A percentile compares a stretch with the other conserved stretches of the same genome.
phyloP scores from a whole-genome alignment of 2,329 filamentous ascomycete genomes.

The Cladophialophora yegresii region DNA sequence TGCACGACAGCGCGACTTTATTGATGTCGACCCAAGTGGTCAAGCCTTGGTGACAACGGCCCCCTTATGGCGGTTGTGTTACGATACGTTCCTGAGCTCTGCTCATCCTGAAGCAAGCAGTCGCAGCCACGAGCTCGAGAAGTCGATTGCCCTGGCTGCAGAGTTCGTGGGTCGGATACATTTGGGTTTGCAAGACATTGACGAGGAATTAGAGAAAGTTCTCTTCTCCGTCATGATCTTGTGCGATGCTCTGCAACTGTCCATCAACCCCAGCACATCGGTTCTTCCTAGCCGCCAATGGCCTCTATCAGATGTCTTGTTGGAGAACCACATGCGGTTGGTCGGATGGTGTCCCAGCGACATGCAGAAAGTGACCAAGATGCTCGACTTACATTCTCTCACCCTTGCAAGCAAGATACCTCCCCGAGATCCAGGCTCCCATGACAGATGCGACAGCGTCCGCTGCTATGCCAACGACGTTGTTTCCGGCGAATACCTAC shows the following conservation, averaged over 20 bases:
- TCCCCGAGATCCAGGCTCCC: neutral
- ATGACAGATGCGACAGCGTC: neutral
- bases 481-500: neutral
- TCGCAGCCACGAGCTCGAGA: neutral
- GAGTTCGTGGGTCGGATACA: constrained; percentile 3
- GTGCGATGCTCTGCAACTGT: constrained; percentile 7
- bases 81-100: neutral
- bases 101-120: neutral
- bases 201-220: neutral
- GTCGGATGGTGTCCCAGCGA: constrained; percentile 7
- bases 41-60: neutral
- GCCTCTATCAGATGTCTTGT: neutral
- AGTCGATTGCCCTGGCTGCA: constrained; percentile 6
- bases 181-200: neutral
- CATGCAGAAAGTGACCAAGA: constrained; percentile 3
- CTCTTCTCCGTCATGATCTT: constrained; percentile 3
- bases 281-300: constrained; percentile 3
- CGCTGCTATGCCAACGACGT: constrained; percentile 4
- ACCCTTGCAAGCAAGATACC: constrained; percentile 5
- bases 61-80: neutral
- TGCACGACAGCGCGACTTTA: neutral
- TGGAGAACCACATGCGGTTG: constrained; percentile 5
- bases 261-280: neutral
- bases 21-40: neutral
- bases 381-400: constrained; percentile 6